Conservation (phyloP, 2,329 filamentous ascomycete genomes). For the Diaporthe citrichinensis region DNA sequence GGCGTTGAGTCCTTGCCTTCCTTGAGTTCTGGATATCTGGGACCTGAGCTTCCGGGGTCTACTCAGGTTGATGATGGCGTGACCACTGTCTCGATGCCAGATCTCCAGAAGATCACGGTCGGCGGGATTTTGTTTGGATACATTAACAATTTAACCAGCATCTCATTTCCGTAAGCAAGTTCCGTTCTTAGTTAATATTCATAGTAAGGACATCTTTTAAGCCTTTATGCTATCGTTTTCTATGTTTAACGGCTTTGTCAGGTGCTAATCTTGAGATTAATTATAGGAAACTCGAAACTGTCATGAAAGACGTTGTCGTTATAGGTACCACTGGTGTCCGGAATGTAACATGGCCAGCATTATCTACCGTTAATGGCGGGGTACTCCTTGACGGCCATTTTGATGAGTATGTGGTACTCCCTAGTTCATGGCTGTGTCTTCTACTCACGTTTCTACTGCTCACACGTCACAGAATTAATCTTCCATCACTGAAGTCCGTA, state of each 20-base stretch:
- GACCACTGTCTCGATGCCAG: conserved; percentile 19
- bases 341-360: neutral
- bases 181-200: neutral
- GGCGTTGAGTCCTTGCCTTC: conserved; percentile 9
- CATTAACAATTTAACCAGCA: conserved; percentile 3
- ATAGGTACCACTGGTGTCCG: neutral
- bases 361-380: neutral
- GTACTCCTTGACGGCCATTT: conserved; percentile 20
- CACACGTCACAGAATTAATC: conserved; percentile 5
- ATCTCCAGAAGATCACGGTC: neutral
- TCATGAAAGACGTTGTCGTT: neutral
- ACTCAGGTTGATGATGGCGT: conserved; percentile 9
- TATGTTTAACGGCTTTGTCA: neutral
- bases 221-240: neutral
- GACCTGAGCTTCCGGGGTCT: neutral
- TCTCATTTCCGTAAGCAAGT: conserved; percentile 8
- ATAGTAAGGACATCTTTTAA: neutral
- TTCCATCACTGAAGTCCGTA: conserved; percentile 10
- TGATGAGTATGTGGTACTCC: conserved; percentile 14
- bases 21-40: conserved; percentile 2
- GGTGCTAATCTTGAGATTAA: neutral
- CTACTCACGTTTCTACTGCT: neutral
- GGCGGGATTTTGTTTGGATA: neutral
- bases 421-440: neutral
- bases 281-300: conserved; percentile 11